phyloP scores from a whole-genome alignment of 257 asterid genomes.

The Solanum dulcamara region DNA sequence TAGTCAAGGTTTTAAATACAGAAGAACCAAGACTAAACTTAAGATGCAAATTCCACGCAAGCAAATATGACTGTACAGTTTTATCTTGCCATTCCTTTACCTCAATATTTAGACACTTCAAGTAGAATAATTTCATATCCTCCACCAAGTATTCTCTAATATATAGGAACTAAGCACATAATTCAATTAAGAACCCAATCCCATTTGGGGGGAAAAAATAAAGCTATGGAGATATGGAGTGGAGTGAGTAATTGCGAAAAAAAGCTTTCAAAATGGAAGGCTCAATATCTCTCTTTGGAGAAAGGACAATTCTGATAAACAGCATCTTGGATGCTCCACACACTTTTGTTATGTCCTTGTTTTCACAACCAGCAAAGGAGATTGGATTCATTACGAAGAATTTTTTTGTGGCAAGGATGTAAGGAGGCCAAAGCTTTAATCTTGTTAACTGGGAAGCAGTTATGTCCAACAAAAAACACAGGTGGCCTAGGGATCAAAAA shows the following conservation, averaged over 20 bases:
- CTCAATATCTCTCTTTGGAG: neutral
- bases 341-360: neutral
- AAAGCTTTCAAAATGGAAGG: neutral
- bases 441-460: neutral
- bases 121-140: neutral
- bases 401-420: neutral
- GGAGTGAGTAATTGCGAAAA: neutral
- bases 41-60: neutral
- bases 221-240: neutral
- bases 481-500: neutral
- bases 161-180: neutral
- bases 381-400: neutral
- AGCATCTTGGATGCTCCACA: neutral
- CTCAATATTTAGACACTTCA: neutral
- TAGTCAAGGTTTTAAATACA: neutral
- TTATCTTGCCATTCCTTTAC: neutral
- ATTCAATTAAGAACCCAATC: neutral
- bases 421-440: neutral
- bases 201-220: neutral
- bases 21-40: neutral
- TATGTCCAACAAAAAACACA: neutral
- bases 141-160: neutral
- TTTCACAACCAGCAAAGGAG: neutral
- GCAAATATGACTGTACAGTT: neutral
- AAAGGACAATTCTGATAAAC: neutral